A percentile compares a stretch with the other conserved stretches of the same genome.
Conservation (phyloP, 768 basidiomycete species). For the Tephrocybe sp. region DNA sequence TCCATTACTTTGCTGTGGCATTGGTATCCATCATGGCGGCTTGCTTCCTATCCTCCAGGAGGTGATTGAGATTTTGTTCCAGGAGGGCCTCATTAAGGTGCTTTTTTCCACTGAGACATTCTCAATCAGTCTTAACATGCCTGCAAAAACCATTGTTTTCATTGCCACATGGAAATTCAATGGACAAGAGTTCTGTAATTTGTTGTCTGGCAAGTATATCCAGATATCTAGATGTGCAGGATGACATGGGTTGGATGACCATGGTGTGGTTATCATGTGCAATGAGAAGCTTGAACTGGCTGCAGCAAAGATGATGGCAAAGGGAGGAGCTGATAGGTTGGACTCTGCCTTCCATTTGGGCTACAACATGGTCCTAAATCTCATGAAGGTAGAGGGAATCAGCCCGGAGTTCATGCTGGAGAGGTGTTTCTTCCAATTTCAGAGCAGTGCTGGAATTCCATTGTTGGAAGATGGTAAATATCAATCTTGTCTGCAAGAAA, state of each 20-base stretch:
- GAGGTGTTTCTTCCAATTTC: conserved; percentile 98
- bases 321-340: conserved; percentile 93
- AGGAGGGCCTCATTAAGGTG: conserved; percentile 96
- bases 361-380: conserved; percentile 98
- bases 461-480: conserved; percentile 70
- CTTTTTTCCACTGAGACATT: conserved; percentile 99
- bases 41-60: conserved; percentile 97
- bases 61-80: conserved; percentile 98
- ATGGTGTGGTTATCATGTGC: conserved; percentile 99
- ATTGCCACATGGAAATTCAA: conserved; percentile 95
- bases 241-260: conserved; percentile 93
- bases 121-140: conserved; percentile 98
- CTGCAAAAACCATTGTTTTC: conserved; percentile 99
- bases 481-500: conserved; percentile 21
- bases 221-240: conserved; percentile 99
- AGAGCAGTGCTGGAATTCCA: conserved; percentile 91
- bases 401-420: conserved; percentile 99
- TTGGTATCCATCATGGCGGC: conserved; percentile 98
- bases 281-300: conserved; percentile 96
- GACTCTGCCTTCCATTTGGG: conserved; percentile 99
- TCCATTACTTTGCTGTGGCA: conserved; percentile 90
- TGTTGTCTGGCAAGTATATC: conserved; percentile 96
- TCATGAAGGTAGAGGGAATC: conserved; percentile 98
- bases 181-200: conserved; percentile 89
- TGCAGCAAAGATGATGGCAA: conserved; percentile 94